Evolutionary conservation across 202 grass and related monocot species (phyloP).

Genomic region (Schoenoplectus triqueter): DNA sequence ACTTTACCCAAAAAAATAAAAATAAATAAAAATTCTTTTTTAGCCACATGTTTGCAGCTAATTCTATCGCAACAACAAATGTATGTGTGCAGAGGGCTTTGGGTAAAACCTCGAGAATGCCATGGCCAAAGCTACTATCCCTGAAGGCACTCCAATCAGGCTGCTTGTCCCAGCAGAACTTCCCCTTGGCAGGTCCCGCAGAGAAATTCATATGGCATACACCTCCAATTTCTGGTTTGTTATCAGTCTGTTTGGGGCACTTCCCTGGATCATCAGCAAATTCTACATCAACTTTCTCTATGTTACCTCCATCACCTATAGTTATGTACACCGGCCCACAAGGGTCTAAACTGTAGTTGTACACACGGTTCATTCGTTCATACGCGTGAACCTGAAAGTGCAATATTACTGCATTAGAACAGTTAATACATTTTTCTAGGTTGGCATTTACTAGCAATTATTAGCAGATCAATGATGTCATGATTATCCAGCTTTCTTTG

Average conservation of each 20-base stretch:
- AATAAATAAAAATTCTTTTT: not conserved
- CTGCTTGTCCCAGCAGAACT: slow-evolving; percentile 85
- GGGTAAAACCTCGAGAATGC: slow-evolving; percentile 73
- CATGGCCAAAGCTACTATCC: slow-evolving; percentile 95
- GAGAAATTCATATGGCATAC: slow-evolving; percentile 89
- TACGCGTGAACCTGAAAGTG: slow-evolving; percentile 79
- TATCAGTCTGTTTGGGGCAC: slow-evolving; percentile 66
- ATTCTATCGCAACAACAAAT: not conserved
- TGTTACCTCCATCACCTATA: slow-evolving; percentile 86
- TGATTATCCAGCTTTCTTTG: not conserved
- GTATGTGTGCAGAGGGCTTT: not conserved
- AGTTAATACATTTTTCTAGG: not conserved
- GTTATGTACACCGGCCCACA: slow-evolving; percentile 83
- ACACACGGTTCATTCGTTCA: slow-evolving; percentile 86
- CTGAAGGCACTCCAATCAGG: slow-evolving; percentile 92
- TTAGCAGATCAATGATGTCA: not conserved
- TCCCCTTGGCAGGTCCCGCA: slow-evolving; percentile 74
- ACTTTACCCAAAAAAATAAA: not conserved
- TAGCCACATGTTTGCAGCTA: not conserved
- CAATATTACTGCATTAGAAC: not conserved
- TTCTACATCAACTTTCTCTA: slow-evolving; percentile 77
- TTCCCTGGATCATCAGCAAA: slow-evolving; percentile 80
- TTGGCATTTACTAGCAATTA: not conserved
- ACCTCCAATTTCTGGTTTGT: slow-evolving; percentile 73
- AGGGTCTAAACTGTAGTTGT: slow-evolving; percentile 73